Conservation (phyloP, 257 asterid genomes). For the Ballota nigra region DNA sequence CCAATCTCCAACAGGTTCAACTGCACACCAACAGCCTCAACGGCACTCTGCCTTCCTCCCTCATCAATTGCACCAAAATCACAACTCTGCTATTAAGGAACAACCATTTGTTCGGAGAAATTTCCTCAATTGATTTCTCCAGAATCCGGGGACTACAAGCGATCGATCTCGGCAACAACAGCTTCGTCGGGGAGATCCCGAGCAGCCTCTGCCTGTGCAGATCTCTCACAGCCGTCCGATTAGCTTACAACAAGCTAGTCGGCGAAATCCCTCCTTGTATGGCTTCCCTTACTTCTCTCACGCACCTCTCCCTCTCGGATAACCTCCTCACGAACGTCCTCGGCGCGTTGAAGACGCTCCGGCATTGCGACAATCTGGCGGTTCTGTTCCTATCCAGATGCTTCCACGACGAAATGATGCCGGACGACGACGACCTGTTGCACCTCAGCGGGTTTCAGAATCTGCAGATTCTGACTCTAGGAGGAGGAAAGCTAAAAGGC, state of each 20-base stretch:
- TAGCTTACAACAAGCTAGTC: conserved; percentile 37
- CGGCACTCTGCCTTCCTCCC: conserved; percentile 45
- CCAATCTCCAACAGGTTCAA: conserved; percentile 41
- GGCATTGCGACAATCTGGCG: conserved; percentile 38
- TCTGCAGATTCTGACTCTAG: conserved; percentile 44
- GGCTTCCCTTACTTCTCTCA: conserved; percentile 31
- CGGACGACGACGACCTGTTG: conserved; percentile 28
- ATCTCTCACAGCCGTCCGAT: conserved; percentile 41
- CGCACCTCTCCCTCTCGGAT: conserved; percentile 41
- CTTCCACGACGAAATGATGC: conserved; percentile 39
- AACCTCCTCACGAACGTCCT: conserved; percentile 35
- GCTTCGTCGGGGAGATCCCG: conserved; percentile 41
- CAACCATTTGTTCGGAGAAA: conserved; percentile 43
- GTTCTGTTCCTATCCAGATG: conserved; percentile 51
- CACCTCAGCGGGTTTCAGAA: conserved; percentile 31
- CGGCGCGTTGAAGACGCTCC: conserved; percentile 38
- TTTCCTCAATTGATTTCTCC: conserved; percentile 49
- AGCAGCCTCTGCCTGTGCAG: conserved; percentile 40
- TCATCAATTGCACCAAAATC: conserved; percentile 40
- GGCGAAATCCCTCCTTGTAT: conserved; percentile 52
- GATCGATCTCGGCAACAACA: conserved; percentile 51
- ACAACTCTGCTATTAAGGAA: conserved; percentile 48
- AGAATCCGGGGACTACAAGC: conserved; percentile 32
- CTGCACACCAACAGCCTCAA: conserved; percentile 48
- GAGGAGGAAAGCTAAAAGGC: conserved; percentile 45